Conservation (phyloP, 108 stramenopile species). For the Stephanodiscus triporus region DNA sequence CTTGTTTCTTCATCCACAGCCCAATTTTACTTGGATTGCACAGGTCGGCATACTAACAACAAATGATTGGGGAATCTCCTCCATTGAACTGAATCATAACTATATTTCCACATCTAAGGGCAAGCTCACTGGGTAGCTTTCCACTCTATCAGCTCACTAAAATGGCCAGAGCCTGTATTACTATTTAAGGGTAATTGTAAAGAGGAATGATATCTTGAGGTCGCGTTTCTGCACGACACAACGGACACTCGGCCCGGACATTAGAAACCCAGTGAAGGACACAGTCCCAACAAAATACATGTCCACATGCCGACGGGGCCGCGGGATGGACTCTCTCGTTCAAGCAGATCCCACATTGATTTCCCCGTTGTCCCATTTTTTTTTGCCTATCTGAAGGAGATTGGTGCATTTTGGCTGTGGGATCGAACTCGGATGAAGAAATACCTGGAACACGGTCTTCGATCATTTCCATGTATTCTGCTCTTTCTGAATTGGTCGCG, state of each 20-base stretch:
- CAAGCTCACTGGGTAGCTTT: too few species aligned
- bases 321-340: constrained; percentile 45
- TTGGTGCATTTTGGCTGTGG: constrained; percentile 6
- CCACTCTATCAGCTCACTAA: too few species aligned
- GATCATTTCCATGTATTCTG: constrained; percentile 39
- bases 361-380: constrained; percentile 9
- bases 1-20: too few species aligned
- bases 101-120: too few species aligned
- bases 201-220: constrained; percentile 47
- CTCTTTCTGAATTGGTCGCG: constrained; percentile 27
- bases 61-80: too few species aligned
- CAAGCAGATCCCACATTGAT: constrained; percentile 45
- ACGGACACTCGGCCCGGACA: constrained; percentile 43
- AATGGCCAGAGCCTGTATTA: too few species aligned
- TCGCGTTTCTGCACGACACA: constrained; percentile 44
- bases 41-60: too few species aligned
- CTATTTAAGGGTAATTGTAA: constrained; percentile 35
- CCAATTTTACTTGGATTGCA: too few species aligned
- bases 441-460: constrained; percentile 47
- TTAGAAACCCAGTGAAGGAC: constrained; percentile 49
- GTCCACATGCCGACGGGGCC: constrained; percentile 42
- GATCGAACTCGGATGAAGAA: constrained; percentile 16
- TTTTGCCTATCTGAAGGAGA: not conserved
- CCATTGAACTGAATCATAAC: too few species aligned
- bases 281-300: constrained; percentile 51